phyloP scores from a whole-genome alignment of 768 basidiomycete genomes.

The Dioszegia aurantiaca region DNA sequence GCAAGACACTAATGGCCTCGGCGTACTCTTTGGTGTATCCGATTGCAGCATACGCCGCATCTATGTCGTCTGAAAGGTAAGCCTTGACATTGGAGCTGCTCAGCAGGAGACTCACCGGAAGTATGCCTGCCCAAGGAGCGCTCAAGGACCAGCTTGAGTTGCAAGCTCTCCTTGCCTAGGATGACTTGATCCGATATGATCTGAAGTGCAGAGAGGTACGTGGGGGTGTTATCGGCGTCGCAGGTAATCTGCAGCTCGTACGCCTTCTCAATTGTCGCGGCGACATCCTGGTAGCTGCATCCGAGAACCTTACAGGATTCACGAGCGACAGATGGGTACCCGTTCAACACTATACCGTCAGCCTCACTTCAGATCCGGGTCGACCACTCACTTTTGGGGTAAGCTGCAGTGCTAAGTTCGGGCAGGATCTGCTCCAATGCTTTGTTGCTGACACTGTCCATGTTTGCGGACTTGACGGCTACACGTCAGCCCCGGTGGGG shows the following conservation, averaged over 20 bases:
- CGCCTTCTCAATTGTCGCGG: slow-evolving; percentile 27
- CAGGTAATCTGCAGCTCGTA: slow-evolving; percentile 33
- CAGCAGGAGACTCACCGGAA: slow-evolving; percentile 16
- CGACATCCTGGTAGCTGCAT: slow-evolving; percentile 22
- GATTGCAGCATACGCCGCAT: slow-evolving; percentile 32
- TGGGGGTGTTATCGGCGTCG: slow-evolving; percentile 15
- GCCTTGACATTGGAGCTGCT: not conserved
- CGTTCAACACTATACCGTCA: slow-evolving; percentile 6
- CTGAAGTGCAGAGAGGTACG: slow-evolving; percentile 35
- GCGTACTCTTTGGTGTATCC: slow-evolving; percentile 33
- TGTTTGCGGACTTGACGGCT: not conserved
- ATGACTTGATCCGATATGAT: slow-evolving; percentile 21
- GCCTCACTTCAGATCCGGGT: not conserved
- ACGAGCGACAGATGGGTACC: not conserved
- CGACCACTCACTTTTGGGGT: slow-evolving; percentile 26
- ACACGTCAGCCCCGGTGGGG: too few species aligned
- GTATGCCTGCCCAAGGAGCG: slow-evolving; percentile 36
- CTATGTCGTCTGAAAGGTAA: slow-evolving; percentile 25
- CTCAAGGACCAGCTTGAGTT: slow-evolving; percentile 32
- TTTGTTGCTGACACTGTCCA: not conserved
- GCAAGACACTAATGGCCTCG: slow-evolving; percentile 16
- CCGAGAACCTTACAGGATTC: slow-evolving; percentile 24
- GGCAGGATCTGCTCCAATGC: slow-evolving; percentile 17
- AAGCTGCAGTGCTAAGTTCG: slow-evolving; percentile 1
- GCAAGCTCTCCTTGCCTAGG: slow-evolving; percentile 25